Base-by-base conservation (phyloP, 23 red algal genomes). In the Gracilaria caudata region DNA sequence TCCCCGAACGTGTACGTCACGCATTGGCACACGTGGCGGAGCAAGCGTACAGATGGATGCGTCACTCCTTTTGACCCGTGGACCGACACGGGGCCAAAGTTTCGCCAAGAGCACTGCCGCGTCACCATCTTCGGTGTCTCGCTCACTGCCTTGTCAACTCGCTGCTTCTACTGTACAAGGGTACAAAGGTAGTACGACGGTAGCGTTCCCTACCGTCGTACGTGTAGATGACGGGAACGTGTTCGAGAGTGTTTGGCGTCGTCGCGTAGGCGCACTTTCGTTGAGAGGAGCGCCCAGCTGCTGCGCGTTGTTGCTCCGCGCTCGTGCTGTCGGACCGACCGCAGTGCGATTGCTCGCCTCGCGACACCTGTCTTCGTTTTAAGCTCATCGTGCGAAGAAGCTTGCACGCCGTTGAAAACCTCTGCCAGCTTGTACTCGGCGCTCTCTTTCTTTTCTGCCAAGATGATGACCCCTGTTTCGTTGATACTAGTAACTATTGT, bases 381-480 rank as follows among this genome's bases (percentile, higher is more conserved):
- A n/a, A n/a, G n/a, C n/a, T n/a, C n/a, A n/a, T n/a, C n/a, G n/a
- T n/a, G n/a, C n/a, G n/a, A n/a, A n/a, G n/a, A n/a, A n/a, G n/a
- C n/a, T n/a, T 21, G 8, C 19, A n/a, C 54, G 54, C 54, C 54
- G 8, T 13, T 13, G 45, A 9, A 13, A 9, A 20, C 54, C 54
- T 57, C 19, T n/a, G 4, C 3, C 19, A 12, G 4, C 54, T 23
- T 43, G 36, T 45, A 7, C 23, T 24, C 70, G 39, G 5, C 70
- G 70, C 25, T 47, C 65, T 3, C n/a, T 53, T 17, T 1, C 49
- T 16, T 1, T 53, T 23, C 1, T 9, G 3, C 60, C 3, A 65
- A 46, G 39, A 75, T 75, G 70, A n/a, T 75, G 39, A 46, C 70
- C 70, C 39, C 38, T 4, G n/a, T 75, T 43, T 75, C 70, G 40